Conservation (phyloP, 1,284 basidiomycete species). For the Ceratobasidium sp. region DNA sequence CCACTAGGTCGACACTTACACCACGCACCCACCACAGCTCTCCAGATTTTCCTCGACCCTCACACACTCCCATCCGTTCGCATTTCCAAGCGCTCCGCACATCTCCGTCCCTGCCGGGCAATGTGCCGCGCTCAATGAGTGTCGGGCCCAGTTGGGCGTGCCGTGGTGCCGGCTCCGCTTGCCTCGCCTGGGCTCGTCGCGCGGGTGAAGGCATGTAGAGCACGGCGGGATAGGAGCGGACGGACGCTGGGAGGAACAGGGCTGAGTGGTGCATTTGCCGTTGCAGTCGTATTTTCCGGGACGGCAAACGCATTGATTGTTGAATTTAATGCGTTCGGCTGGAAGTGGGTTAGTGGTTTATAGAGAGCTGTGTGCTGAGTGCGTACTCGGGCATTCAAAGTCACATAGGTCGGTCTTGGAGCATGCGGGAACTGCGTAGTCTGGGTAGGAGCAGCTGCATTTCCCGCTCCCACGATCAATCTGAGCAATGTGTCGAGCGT, state of each 20-base stretch:
- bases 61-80: conserved; percentile 30
- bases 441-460: conserved; percentile 19
- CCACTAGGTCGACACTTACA: background rate
- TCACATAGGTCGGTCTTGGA: conserved; percentile 10
- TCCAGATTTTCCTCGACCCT: conserved; percentile 19
- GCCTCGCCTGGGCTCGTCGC: background rate
- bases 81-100: conserved; percentile 13
- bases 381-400: conserved; percentile 26
- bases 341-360: background rate
- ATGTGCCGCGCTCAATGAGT: background rate
- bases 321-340: conserved; percentile 8
- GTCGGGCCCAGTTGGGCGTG: conserved; percentile 13
- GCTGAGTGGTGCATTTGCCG: conserved; percentile 1
- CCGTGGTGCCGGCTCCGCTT: conserved; percentile 18
- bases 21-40: conserved; percentile 29
- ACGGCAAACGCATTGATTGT: conserved; percentile 10
- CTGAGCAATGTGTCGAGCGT: background rate
- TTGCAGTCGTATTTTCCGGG: conserved; percentile 22
- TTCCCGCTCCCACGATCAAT: conserved; percentile 7
- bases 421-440: conserved; percentile 26
- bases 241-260: background rate
- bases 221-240: background rate
- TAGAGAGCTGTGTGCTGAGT: background rate
- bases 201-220: background rate
- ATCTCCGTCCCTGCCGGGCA: conserved; percentile 19